Evolutionary conservation across 768 basidiomycete genomes (phyloP).

Genomic region (Suillus decipiens): DNA sequence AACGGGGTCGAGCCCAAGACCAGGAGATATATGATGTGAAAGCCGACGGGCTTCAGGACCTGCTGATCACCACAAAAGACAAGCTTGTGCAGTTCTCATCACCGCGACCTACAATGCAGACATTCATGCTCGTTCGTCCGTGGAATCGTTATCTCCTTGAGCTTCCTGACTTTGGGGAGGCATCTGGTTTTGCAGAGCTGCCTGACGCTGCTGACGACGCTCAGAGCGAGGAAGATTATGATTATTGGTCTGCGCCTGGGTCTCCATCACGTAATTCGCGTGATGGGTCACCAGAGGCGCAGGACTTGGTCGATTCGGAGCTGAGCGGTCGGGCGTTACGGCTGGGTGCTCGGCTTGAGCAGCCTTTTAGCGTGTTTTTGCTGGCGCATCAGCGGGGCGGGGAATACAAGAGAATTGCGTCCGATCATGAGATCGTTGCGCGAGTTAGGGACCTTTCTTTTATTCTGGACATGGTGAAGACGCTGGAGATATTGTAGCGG

Average conservation of each 20-base stretch:
- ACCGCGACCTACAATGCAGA: not conserved
- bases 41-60: not conserved
- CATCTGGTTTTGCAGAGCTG: not conserved
- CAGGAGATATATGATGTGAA: not conserved
- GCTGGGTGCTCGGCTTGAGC: not conserved
- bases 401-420: not conserved
- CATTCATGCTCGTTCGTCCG: not conserved
- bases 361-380: not conserved
- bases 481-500: not conserved
- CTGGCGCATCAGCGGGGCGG: not conserved
- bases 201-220: not conserved
- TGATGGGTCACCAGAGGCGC: not conserved
- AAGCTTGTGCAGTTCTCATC: not conserved
- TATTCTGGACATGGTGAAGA: not conserved
- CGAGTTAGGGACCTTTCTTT: not conserved
- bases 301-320: not conserved
- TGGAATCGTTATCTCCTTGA: not conserved
- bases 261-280: not conserved
- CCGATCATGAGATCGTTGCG: not conserved
- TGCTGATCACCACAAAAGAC: not conserved
- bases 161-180: not conserved
- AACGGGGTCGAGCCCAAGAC: not conserved
- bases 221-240: not conserved
- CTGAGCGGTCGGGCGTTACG: not conserved
- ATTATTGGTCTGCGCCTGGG: not conserved